Evolutionary conservation across 768 basidiomycete species (phyloP).

Genomic region (Phaeolepiota aurea): DNA sequence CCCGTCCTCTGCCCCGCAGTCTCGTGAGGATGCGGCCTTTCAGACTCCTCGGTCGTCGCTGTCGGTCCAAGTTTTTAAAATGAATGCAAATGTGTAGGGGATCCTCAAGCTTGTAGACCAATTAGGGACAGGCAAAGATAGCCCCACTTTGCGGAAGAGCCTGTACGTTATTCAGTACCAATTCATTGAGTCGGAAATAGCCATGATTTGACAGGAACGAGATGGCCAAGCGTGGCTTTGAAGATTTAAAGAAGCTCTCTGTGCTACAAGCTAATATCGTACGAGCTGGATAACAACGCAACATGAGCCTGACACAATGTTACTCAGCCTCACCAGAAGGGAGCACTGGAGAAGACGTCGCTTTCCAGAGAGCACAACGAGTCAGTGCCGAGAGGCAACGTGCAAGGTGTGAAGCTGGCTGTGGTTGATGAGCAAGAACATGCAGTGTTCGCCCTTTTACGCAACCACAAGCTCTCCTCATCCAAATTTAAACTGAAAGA

Average conservation of each 20-base stretch:
- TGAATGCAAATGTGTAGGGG: slow-evolving; percentile 94
- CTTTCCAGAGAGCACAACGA: slow-evolving; percentile 89
- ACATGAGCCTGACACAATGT: no score
- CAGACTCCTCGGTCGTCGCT: slow-evolving; percentile 67
- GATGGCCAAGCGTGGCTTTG: slow-evolving; percentile 91
- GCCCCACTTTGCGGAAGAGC: slow-evolving; percentile 68
- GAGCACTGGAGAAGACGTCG: slow-evolving; percentile 86
- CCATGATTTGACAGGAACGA: slow-evolving; percentile 88
- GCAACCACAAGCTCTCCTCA: not conserved
- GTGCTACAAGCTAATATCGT: slow-evolving; percentile 51
- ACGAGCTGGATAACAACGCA: no score
- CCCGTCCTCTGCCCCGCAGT: slow-evolving; percentile 25
- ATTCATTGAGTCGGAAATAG: slow-evolving; percentile 28
- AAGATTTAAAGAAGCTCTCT: slow-evolving; percentile 86
- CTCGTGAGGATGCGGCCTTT: slow-evolving; percentile 69
- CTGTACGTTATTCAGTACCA: slow-evolving; percentile 47
- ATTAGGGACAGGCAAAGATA: slow-evolving; percentile 76
- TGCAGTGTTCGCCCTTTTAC: slow-evolving; percentile 14
- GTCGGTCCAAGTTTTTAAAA: slow-evolving; percentile 95
- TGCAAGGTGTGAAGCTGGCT: slow-evolving; percentile 77
- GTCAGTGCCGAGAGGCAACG: slow-evolving; percentile 85
- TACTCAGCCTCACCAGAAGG: slow-evolving; percentile 68
- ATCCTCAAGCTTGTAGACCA: slow-evolving; percentile 96
- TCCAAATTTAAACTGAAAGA: slow-evolving; percentile 11
- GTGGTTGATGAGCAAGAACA: slow-evolving; percentile 63